Evolutionary conservation across 106 monocot genomes (phyloP), one percentile per base, ranked within the genome.

Genomic region (Alisma plantagoaquatica): DNA sequence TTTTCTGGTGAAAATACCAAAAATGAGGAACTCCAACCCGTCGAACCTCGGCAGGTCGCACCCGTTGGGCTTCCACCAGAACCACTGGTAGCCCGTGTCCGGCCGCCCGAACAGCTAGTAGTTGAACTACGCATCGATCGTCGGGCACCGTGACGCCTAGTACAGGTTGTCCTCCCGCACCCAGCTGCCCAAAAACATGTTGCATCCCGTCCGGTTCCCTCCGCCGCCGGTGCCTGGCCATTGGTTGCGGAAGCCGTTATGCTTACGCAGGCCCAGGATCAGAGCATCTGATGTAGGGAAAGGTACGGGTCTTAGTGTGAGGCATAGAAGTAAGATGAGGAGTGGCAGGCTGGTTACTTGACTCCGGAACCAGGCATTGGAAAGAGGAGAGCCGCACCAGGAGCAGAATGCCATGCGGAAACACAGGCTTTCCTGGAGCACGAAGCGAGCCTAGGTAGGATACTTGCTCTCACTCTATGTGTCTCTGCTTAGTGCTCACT

Each of bases 11-110:
- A n/a, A n/a, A n/a, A n/a, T n/a, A n/a, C n/a, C n/a, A n/a, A n/a
- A n/a, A n/a, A 26, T 23, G 56, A 84, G 43, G 51, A 84, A 57
- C 14, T 65, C 47, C 53, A 28, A 42, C 46, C 75, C 78, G 35
- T 14, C 24, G 41, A 29, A 87, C 93, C 83, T 93, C 30, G 87
- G 93, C 54, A 94, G 87, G 23, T 87, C 67, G 43, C 93, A 93
- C 11, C 46, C 54, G 20, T 8, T 49, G 17, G 93, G 87, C 45
- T 68, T 49, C 93, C 93, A 94, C 29, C 66, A 41, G 54, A 80
- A 94, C 44, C 76, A 75, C 62, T 79, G 75, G 69, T 87, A 94
- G 16, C 55, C 42, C 29, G 60, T 57, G 49, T 94, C 93, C 3
- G 83, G 80, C 15, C 93, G 73, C 44, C 87, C 87, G 43, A 75